Percentiles rank a stretch among this genome's conserved stretches.
Evolutionary conservation across 108 stramenopile genomes (phyloP).

Genomic region (Discostella stelligeroides): DNA sequence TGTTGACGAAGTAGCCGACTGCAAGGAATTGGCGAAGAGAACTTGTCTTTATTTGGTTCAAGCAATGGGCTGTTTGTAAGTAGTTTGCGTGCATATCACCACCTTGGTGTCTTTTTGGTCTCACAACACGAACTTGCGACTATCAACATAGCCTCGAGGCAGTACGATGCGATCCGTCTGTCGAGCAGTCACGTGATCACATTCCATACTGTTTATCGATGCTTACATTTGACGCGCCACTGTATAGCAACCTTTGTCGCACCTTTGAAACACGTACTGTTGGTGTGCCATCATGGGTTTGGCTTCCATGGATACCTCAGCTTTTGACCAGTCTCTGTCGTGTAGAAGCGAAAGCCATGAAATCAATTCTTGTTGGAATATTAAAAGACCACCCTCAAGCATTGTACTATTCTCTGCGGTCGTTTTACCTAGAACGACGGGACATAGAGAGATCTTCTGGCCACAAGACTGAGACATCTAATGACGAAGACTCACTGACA

Average conservation of each 20-base stretch:
- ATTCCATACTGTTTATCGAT: conserved; percentile 89
- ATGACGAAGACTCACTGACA: conserved; percentile 47
- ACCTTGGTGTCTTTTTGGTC: background rate
- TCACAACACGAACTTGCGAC: background rate
- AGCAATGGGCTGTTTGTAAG: conserved; percentile 88
- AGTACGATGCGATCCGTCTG: conserved; percentile 65
- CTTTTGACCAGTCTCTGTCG: conserved; percentile 83
- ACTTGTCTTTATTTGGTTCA: conserved; percentile 86
- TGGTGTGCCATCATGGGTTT: conserved; percentile 88
- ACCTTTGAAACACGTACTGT: conserved; percentile 74
- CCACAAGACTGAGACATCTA: conserved; percentile 43
- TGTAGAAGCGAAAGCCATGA: conserved; percentile 65
- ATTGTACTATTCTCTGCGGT: conserved; percentile 77
- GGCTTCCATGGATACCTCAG: conserved; percentile 95
- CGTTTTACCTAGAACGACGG: conserved; percentile 86
- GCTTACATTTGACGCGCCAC: conserved; percentile 82
- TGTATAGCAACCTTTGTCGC: conserved; percentile 72
- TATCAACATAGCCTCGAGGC: conserved; percentile 68
- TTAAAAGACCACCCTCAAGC: conserved; percentile 86
- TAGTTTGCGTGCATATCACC: background rate
- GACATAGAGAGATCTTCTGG: conserved; percentile 78
- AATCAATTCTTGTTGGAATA: conserved; percentile 62
- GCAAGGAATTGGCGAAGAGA: conserved; percentile 59
- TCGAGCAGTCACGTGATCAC: conserved; percentile 77
- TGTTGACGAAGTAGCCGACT: conserved; percentile 31